Conservation (phyloP, 108 stramenopile species). For the Nitzschia inconspicua region DNA sequence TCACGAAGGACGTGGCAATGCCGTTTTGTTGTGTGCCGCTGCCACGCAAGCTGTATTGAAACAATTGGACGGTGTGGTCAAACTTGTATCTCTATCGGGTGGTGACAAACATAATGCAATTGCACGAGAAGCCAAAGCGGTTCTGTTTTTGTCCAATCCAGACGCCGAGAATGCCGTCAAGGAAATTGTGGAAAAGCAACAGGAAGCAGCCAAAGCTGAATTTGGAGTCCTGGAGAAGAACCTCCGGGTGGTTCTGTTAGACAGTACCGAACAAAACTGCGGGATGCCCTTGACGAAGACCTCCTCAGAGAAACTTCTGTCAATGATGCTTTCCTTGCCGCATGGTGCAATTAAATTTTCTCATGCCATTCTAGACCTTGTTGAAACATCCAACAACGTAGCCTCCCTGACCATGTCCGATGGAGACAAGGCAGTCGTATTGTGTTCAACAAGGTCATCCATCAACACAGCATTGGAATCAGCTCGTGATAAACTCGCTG, state of each 20-base stretch:
- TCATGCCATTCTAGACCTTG: background rate
- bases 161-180: background rate
- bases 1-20: constrained; percentile 22
- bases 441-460: constrained; percentile 30
- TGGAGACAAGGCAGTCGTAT: background rate
- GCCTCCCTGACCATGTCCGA: constrained; percentile 1
- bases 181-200: background rate
- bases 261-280: background rate
- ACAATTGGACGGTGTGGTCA: background rate
- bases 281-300: background rate
- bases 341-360: constrained; percentile 4
- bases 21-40: constrained; percentile 4
- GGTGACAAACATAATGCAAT: constrained; percentile 45
- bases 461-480: constrained; percentile 5
- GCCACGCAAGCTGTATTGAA: background rate
- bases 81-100: constrained; percentile 25
- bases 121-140: constrained; percentile 12
- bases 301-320: background rate
- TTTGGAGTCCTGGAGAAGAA: background rate
- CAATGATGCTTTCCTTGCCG: constrained; percentile 1
- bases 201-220: background rate
- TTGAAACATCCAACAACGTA: constrained; percentile 13
- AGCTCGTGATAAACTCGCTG: background rate
- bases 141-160: background rate
- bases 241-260: background rate